phyloP scores from a whole-genome alignment of 2,329 filamentous ascomycete genomes.

The Intubia oerlemansii region DNA sequence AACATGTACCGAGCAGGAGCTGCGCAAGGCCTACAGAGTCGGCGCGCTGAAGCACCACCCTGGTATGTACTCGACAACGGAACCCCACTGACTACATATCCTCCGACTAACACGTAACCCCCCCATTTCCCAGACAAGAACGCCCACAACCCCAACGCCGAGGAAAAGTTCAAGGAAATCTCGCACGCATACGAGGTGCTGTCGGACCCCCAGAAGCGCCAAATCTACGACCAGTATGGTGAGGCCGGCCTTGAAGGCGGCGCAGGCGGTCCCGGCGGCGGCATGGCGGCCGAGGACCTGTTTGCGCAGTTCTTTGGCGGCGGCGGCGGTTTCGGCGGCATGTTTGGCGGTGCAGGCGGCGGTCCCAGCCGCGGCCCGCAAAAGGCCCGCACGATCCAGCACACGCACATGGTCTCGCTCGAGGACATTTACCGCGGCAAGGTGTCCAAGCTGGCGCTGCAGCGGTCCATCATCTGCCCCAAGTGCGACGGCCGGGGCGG shows the following conservation, averaged over 20 bases:
- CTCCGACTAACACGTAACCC: conserved; percentile 5
- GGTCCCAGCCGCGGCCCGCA: conserved; percentile 62
- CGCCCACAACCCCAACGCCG: conserved; percentile 73
- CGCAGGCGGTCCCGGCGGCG: conserved; percentile 41
- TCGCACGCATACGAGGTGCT: conserved; percentile 92
- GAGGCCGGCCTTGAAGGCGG: conserved; percentile 90
- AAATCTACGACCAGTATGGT: conserved; percentile 90
- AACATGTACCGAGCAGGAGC: conserved; percentile 70
- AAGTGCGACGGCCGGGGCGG: conserved; percentile 88
- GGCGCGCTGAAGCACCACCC: conserved; percentile 70
- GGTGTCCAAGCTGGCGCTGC: conserved; percentile 87
- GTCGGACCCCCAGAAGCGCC: conserved; percentile 77
- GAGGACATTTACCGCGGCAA: conserved; percentile 98
- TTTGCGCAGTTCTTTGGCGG: conserved; percentile 94
- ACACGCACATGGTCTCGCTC: conserved; percentile 93
- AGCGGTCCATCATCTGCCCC: conserved; percentile 92
- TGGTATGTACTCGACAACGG: conserved; percentile 29
- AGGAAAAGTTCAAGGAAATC: conserved; percentile 96
- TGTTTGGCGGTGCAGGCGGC: conserved; percentile 50
- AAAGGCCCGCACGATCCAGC: conserved; percentile 88
- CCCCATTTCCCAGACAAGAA: conserved; percentile 78
- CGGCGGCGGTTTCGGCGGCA: conserved; percentile 58
- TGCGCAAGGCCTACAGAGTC: conserved; percentile 81
- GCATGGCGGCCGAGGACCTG: conserved; percentile 90
- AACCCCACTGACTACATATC: not conserved